A percentile compares a stretch with the other conserved stretches of the same genome.
Conservation (phyloP, 176 grass and related monocot genomes). For the Ensete glaucum region DNA sequence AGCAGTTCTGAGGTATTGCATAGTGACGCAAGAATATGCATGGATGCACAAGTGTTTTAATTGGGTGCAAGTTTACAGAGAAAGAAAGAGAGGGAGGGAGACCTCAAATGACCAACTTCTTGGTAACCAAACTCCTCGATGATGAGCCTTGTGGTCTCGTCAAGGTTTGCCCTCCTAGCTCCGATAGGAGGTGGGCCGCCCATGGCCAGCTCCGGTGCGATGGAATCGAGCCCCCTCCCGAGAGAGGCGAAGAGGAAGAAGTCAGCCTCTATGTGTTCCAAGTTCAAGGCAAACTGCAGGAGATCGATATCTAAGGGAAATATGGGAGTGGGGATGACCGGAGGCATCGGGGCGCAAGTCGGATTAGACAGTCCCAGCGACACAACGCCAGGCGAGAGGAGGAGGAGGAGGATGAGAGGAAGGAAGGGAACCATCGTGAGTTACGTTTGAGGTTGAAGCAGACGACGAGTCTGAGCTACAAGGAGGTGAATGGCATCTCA, state of each 20-base stretch:
- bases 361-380: background rate
- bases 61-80: background rate
- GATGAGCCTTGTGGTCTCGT: slow-evolving; percentile 40
- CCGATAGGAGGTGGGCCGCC: slow-evolving; percentile 59
- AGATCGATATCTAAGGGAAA: slow-evolving; percentile 59
- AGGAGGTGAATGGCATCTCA: too few species aligned
- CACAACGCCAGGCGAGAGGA: background rate
- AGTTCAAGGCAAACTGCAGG: slow-evolving; percentile 76
- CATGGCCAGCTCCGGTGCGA: slow-evolving; percentile 44
- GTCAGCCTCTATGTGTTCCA: slow-evolving; percentile 75
- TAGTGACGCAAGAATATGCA: background rate
- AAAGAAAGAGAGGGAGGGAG: background rate
- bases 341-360: background rate
- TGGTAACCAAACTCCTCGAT: slow-evolving; percentile 79
- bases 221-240: slow-evolving; percentile 51
- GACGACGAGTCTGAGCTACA: too few species aligned
- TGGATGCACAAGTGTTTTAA: background rate
- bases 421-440: background rate
- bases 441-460: too few species aligned
- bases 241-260: slow-evolving; percentile 77
- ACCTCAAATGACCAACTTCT: slow-evolving; percentile 89
- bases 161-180: slow-evolving; percentile 41
- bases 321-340: slow-evolving; percentile 10
- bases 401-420: slow-evolving; percentile 13
- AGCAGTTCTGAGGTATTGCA: background rate